Evolutionary conservation across 2,329 filamentous ascomycete genomes (phyloP).

Genomic region (Neophaeococcomyces aloes): DNA sequence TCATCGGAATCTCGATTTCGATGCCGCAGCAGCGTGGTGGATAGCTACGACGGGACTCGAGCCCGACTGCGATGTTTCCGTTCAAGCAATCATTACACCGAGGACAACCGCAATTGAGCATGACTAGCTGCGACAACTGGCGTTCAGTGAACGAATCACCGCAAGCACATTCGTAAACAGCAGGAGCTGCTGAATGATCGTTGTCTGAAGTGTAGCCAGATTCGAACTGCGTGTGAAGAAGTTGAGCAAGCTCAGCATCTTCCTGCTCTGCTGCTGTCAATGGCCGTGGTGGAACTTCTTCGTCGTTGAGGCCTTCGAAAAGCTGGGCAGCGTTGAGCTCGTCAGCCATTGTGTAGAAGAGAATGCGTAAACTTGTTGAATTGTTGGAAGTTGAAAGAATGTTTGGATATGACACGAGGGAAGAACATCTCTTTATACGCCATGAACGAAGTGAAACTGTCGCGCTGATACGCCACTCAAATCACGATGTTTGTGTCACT

Average conservation of each 20-base stretch:
- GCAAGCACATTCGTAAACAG: background rate
- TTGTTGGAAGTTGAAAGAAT: too few relatives aligned
- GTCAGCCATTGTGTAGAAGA: too few relatives aligned
- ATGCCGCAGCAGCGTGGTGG: conserved; percentile 1
- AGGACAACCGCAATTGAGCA: background rate
- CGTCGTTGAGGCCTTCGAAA: too few relatives aligned
- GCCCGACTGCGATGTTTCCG: background rate
- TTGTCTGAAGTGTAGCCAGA: background rate
- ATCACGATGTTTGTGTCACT: too few relatives aligned
- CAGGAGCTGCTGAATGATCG: background rate
- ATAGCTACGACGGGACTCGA: background rate
- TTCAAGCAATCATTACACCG: conserved; percentile 3
- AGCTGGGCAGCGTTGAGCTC: too few relatives aligned
- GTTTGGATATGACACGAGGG: too few relatives aligned
- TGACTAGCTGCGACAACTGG: background rate
- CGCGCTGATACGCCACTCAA: too few relatives aligned
- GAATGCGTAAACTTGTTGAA: too few relatives aligned
- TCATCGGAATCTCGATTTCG: background rate
- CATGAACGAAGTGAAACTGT: too few relatives aligned
- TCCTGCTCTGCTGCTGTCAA: background rate
- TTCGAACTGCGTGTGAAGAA: background rate
- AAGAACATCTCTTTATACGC: too few relatives aligned
- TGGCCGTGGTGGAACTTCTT: background rate
- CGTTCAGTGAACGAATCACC: background rate
- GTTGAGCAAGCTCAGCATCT: background rate